Base-by-base conservation (phyloP, 495 filamentous ascomycete species). In the Tetracladium marchalianum region DNA sequence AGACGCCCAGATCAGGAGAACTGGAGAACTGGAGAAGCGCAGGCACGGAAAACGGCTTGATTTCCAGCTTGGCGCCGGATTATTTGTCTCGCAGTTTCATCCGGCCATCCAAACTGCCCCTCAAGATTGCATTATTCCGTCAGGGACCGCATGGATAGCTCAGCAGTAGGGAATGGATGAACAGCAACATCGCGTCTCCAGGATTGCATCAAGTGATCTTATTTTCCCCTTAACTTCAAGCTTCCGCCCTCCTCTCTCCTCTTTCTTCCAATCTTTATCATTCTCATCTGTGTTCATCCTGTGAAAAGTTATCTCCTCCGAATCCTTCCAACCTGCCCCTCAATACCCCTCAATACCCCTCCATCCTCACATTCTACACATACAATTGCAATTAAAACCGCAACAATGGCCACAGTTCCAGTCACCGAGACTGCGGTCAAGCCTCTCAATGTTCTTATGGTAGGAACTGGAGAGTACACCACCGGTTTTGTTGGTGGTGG, bases 401-500 rank as follows among this genome's bases (percentile, higher is more conserved):
- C 35, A 9, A 56, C 27, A n/a, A 56, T 56, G 53, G 46, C 39
- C 19, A 19, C 44, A 10, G 43, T 56, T 31, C 46, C 53, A 15
- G 7, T 27, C 22, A 27, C 22, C 22, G 22, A 27, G 22, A 27
- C 22, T 27, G 22, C 22, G 3, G 7, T 45, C 60, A 77, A 52
- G 86, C 84, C 86, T 58, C 77, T 89, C 35, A 85, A 82, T 63
- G 86, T 95, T 47, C 75, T 90, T 63, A 95, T 94, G 89, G 85
- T 93, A 32, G 86, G 87, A 19, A 90, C 85, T n/a, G 87, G 90
- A 46, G 89, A 96, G 68, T 95, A 95, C 75, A 96, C 90, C 51
- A 95, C 90, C 38, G 87, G 87, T 33, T 92, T 87, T 56, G 85
- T 89, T 51, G 85, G 83, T 39, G 79, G 77, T 54, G 81, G 78